Conservation (phyloP, 306 rosid species). For the Amphicarpaea edgeworthii region DNA sequence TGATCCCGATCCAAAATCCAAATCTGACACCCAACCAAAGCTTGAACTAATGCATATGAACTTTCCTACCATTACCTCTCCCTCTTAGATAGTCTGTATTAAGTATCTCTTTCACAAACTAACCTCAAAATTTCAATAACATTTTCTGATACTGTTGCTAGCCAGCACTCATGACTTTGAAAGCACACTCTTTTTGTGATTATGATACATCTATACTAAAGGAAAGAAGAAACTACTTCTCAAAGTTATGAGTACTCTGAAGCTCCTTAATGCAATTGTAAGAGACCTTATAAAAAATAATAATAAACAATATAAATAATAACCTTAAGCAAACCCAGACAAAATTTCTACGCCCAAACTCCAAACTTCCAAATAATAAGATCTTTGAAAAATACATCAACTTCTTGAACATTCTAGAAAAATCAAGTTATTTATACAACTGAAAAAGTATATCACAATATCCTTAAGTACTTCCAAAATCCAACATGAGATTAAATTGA, state of each 20-base stretch:
- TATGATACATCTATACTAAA: background rate
- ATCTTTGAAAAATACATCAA: background rate
- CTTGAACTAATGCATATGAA: conserved; percentile 25
- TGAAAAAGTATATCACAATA: conserved; percentile 10
- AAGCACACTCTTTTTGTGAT: background rate
- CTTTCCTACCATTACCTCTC: conserved; percentile 22
- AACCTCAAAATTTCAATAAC: conserved; percentile 9
- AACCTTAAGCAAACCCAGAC: conserved; percentile 7
- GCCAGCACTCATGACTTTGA: conserved; percentile 10
- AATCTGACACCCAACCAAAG: conserved; percentile 17
- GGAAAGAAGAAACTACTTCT: conserved; percentile 21
- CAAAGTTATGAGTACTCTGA: conserved; percentile 21
- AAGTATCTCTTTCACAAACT: conserved; percentile 32
- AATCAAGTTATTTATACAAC: conserved; percentile 32
- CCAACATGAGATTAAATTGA: conserved; percentile 28
- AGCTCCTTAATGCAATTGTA: background rate
- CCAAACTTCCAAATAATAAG: conserved; percentile 20
- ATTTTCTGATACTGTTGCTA: conserved; percentile 1
- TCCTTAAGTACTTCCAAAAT: conserved; percentile 23
- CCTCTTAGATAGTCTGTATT: conserved; percentile 19
- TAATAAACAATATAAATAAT: background rate
- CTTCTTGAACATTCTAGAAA: background rate
- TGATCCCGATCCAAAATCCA: conserved; percentile 8
- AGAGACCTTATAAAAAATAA: background rate
- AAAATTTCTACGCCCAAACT: background rate